Base-by-base conservation (phyloP, 805 yeast genomes). In the Kockiozyma suomiensis region DNA sequence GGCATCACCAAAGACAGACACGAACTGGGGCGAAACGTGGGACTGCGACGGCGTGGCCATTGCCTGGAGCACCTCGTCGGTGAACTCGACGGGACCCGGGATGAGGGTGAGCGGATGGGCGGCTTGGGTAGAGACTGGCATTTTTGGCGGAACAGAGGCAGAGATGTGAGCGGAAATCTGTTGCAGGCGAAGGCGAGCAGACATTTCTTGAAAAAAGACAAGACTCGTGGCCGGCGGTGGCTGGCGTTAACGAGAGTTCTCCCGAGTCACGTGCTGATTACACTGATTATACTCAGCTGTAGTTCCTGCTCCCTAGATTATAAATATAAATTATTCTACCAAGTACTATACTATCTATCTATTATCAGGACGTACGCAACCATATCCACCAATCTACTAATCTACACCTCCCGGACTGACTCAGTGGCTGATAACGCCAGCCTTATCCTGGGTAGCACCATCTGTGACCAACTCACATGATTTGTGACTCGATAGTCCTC, bases 21-120 rank as follows among this genome's bases (percentile, higher is more conserved):
- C 82, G 70, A 93, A 93, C 66, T 87, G 91, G 7, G 93, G 91
- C 10, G 92, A 84, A 42, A 96, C 89, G 75, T 92, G 97, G n/a
- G 96, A 86, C 69, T 88, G 84, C 2, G 96, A 85, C 40, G 92
- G 94, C 42, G 88, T 85, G 41, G 89, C 78, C 87, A 87, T 86
- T 43, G 97, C 96, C 37, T 77, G 76, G 69, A 88, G 82, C 50
- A 92, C 97, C 52, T 78, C 81, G 66, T 88, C 90, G 51, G 91
- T 85, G 75, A 93, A 85, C 75, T 86, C 90, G 70, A 90, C 85
- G 62, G 96, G 96, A 40, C 96, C 96, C 19, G 96, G 70, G 67
- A 89, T 87, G 78, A 89, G 77, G 45, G 84, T 72, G 48, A 81
- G 70, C 32, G 76, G 70, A 64, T 77, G 79, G 35, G 61, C 58